Evolutionary conservation across 1,139 yeast species (phyloP).

Genomic region (Lodderomyces pseudojiufengensis): DNA sequence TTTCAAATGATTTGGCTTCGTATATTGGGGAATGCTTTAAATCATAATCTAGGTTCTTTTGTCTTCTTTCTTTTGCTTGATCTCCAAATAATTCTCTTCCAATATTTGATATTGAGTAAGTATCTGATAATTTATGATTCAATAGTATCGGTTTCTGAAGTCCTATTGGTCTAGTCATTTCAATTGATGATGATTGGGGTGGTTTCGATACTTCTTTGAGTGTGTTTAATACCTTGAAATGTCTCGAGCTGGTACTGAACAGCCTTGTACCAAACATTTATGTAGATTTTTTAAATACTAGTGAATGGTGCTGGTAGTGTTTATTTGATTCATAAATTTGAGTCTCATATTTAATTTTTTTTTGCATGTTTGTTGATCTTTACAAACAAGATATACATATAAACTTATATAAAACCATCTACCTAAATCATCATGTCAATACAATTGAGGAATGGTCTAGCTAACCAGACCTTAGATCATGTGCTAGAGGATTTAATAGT

Average conservation of each 20-base stretch:
- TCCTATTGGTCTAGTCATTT: conserved; percentile 41
- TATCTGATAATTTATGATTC: conserved; percentile 22
- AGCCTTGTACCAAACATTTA: conserved; percentile 1
- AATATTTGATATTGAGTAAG: conserved; percentile 22
- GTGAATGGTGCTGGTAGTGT: not conserved
- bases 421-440: conserved; percentile 47
- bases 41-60: conserved; percentile 60
- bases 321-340: no score
- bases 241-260: conserved; percentile 2
- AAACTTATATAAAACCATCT: not conserved
- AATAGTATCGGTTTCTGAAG: conserved; percentile 30
- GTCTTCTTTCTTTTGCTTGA: conserved; percentile 53
- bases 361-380: not conserved
- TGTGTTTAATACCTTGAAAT: conserved; percentile 23
- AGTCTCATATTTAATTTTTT: no score
- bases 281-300: no score
- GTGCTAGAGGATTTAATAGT: conserved; percentile 85
- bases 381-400: not conserved
- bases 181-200: conserved; percentile 24
- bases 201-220: conserved; percentile 27
- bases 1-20: conserved; percentile 73
- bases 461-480: conserved; percentile 61
- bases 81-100: conserved; percentile 28
- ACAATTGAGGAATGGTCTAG: conserved; percentile 53
- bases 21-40: conserved; percentile 84